Evolutionary conservation across 352 stramenopile genomes (phyloP).

Genomic region (Plasmopara muralis): DNA sequence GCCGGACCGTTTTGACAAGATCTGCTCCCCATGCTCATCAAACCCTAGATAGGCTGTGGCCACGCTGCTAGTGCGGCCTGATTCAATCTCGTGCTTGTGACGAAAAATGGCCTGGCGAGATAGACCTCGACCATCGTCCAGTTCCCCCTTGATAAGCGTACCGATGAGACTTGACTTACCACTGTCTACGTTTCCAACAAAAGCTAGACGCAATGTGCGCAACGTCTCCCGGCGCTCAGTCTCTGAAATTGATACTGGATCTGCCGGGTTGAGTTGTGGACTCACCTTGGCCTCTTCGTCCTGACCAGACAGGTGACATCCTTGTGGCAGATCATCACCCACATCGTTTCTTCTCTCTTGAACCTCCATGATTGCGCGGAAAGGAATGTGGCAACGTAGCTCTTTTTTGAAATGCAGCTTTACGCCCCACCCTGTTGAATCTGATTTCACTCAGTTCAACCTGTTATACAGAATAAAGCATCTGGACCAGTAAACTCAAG

Average conservation of each 20-base stretch:
- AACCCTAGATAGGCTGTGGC: conserved; percentile 82
- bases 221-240: conserved; percentile 33
- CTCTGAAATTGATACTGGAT: neutral
- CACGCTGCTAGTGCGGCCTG: conserved; percentile 77
- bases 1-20: conserved; percentile 63
- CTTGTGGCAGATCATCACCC: conserved; percentile 1
- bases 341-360: conserved; percentile 16
- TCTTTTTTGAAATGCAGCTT: conserved; percentile 3
- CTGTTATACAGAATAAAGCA: too few species aligned
- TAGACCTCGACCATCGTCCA: conserved; percentile 94
- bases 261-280: neutral
- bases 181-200: conserved; percentile 90
- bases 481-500: neutral
- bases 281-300: conserved; percentile 9
- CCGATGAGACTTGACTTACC: conserved; percentile 92
- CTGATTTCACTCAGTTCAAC: conserved; percentile 4
- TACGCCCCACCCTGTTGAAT: conserved; percentile 13
- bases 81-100: conserved; percentile 82
- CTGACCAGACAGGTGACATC: conserved; percentile 4
- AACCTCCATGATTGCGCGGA: conserved; percentile 16
- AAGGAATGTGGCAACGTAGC: conserved; percentile 5
- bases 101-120: conserved; percentile 81
- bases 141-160: conserved; percentile 90
- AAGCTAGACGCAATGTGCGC: conserved; percentile 78
- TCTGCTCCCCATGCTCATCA: conserved; percentile 63